Evolutionary conservation across 805 yeast species (phyloP).

Genomic region (Monosporozyma unispora): DNA sequence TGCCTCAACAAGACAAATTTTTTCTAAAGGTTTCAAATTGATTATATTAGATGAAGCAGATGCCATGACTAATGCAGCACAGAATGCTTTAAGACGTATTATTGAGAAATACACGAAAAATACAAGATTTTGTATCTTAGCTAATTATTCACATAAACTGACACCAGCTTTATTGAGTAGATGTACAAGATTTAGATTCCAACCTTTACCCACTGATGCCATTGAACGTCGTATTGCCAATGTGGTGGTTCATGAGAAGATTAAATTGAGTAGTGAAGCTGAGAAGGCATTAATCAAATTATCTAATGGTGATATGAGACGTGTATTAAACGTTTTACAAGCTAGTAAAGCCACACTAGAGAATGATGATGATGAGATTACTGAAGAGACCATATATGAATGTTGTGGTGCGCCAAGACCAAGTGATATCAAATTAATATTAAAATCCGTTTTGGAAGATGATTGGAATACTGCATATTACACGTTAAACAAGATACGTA

Average conservation of each 20-base stretch:
- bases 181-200: conserved; percentile 90
- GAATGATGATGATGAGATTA: conserved; percentile 37
- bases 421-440: conserved; percentile 61
- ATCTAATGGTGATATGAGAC: conserved; percentile 94
- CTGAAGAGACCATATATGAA: conserved; percentile 73
- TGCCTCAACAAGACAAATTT: conserved; percentile 92
- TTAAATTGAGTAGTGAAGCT: conserved; percentile 53
- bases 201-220: conserved; percentile 65
- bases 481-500: conserved; percentile 58
- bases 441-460: conserved; percentile 71
- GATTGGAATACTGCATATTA: conserved; percentile 76
- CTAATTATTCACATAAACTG: conserved; percentile 90
- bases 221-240: conserved; percentile 56
- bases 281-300: conserved; percentile 55
- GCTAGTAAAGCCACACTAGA: conserved; percentile 80
- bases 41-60: conserved; percentile 94
- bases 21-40: conserved; percentile 74
- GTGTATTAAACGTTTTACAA: conserved; percentile 86
- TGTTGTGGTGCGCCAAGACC: conserved; percentile 97
- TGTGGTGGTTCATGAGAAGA: conserved; percentile 61
- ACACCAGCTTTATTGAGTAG: conserved; percentile 92
- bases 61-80: conserved; percentile 85
- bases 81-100: conserved; percentile 65
- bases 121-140: conserved; percentile 91
- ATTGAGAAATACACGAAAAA: conserved; percentile 91